Conservation (phyloP, 2,329 filamentous ascomycete genomes). For the Kalmusia sp. region DNA sequence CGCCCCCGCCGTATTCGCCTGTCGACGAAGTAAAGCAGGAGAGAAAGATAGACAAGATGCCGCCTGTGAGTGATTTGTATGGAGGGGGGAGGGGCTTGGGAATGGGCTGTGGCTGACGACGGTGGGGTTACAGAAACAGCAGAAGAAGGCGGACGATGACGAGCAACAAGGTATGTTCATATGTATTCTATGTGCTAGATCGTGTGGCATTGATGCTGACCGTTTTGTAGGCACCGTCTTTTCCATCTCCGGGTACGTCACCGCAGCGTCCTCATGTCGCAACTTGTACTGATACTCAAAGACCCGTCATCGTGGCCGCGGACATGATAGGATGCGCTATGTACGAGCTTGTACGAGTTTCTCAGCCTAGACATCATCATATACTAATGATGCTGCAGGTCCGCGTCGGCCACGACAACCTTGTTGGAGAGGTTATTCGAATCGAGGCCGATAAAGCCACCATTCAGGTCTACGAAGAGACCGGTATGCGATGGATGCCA, state of each 20-base stretch:
- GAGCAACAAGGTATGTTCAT: slow-evolving; percentile 63
- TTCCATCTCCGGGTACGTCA: slow-evolving; percentile 69
- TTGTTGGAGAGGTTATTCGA: slow-evolving; percentile 97
- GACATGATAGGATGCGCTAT: slow-evolving; percentile 99
- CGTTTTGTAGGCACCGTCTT: slow-evolving; percentile 64
- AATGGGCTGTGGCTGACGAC: slow-evolving; percentile 30
- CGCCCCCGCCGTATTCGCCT: slow-evolving; percentile 30
- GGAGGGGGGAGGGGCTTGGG: slow-evolving; percentile 12
- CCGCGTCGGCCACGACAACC: slow-evolving; percentile 87
- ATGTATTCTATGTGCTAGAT: neutral
- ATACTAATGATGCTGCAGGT: slow-evolving; percentile 62
- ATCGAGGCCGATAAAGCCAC: slow-evolving; percentile 95
- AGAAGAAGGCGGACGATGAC: slow-evolving; percentile 49
- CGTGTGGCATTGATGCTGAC: slow-evolving; percentile 19
- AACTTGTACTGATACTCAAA: slow-evolving; percentile 37
- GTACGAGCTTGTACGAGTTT: slow-evolving; percentile 86
- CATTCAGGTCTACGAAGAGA: slow-evolving; percentile 99
- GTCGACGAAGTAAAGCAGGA: slow-evolving; percentile 16
- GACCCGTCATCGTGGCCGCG: slow-evolving; percentile 95
- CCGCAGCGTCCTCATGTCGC: slow-evolving; percentile 15
- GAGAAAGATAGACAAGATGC: slow-evolving; percentile 38
- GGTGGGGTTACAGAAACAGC: slow-evolving; percentile 36
- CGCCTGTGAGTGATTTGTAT: slow-evolving; percentile 40
- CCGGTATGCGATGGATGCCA: slow-evolving; percentile 65
- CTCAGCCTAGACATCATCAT: neutral